Percentiles rank a stretch among this genome's conserved stretches.
Conservation (phyloP, 148 eudicot genomes). For the Rhododendron simsii region DNA sequence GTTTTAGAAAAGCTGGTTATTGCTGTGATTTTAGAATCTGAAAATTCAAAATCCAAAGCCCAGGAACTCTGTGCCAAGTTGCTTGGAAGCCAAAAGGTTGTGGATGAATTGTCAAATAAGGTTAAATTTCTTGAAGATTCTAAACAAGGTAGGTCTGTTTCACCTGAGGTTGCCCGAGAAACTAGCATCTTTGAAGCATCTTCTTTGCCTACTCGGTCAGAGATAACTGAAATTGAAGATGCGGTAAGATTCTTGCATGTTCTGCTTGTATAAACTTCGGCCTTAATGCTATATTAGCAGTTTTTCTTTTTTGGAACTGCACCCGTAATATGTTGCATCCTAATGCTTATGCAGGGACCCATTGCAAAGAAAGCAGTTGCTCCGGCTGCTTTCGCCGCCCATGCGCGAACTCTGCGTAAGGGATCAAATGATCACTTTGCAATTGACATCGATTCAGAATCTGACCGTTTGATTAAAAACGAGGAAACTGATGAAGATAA, state of each 20-base stretch:
- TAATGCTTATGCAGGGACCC: slow-evolving; percentile 46
- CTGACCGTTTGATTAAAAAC: slow-evolving; percentile 56
- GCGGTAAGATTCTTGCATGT: slow-evolving; percentile 38
- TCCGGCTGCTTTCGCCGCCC: slow-evolving; percentile 66
- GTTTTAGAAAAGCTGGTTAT: slow-evolving; percentile 59
- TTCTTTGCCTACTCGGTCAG: neutral
- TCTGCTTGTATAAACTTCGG: neutral
- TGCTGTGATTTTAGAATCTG: slow-evolving; percentile 47
- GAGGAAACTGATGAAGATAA: slow-evolving; percentile 70
- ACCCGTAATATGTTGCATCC: neutral
- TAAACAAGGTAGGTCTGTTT: neutral
- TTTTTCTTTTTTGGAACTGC: neutral
- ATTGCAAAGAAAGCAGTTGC: slow-evolving; percentile 54
- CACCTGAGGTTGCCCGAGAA: neutral
- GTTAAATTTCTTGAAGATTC: slow-evolving; percentile 71
- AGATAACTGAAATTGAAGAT: slow-evolving; percentile 61
- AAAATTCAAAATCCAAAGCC: slow-evolving; percentile 58
- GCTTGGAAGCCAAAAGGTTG: slow-evolving; percentile 59
- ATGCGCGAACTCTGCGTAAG: slow-evolving; percentile 67
- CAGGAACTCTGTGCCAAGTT: slow-evolving; percentile 62
- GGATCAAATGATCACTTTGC: slow-evolving; percentile 88
- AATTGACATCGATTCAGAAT: slow-evolving; percentile 75
- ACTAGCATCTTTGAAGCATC: neutral
- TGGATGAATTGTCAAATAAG: slow-evolving; percentile 64
- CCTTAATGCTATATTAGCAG: neutral